A percentile compares a stretch with the other conserved stretches of the same genome.
Conservation (phyloP, 208 protist species). For the Acanthamoeba rhysodes region DNA sequence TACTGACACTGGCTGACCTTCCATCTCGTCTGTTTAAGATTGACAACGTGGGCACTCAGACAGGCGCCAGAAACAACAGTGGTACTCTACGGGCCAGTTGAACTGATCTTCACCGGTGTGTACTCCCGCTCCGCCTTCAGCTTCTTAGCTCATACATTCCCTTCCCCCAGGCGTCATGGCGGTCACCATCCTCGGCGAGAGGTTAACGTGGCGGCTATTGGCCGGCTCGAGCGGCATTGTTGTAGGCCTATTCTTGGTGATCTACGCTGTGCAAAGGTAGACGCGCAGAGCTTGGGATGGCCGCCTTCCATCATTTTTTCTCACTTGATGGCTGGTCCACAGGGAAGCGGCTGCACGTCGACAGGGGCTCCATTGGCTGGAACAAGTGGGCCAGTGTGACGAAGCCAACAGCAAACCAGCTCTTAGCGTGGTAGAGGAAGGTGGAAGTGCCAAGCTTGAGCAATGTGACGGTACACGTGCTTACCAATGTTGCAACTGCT, state of each 20-base stretch:
- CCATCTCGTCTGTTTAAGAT: background rate
- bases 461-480: no score
- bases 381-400: no score
- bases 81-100: constrained; percentile 2
- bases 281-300: background rate
- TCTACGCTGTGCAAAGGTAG: background rate
- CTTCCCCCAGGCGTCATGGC: background rate
- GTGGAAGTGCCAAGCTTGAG: no score
- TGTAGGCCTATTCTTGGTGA: background rate
- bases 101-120: constrained; percentile 4
- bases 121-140: background rate
- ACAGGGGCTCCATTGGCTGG: background rate
- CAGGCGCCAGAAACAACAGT: background rate
- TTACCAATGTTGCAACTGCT: no score
- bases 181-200: constrained; percentile 1
- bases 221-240: background rate
- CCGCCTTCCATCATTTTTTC: no score
- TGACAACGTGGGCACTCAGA: constrained; percentile 24
- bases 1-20: background rate
- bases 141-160: background rate
- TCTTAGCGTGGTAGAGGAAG: no score
- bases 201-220: constrained; percentile 6
- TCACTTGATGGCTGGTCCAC: background rate
- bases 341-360: background rate
- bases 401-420: no score